Evolutionary conservation across 2,329 filamentous ascomycete species (phyloP), one percentile per base, ranked within the genome.

Genomic region (Phaeosphaeriaceae sp.): DNA sequence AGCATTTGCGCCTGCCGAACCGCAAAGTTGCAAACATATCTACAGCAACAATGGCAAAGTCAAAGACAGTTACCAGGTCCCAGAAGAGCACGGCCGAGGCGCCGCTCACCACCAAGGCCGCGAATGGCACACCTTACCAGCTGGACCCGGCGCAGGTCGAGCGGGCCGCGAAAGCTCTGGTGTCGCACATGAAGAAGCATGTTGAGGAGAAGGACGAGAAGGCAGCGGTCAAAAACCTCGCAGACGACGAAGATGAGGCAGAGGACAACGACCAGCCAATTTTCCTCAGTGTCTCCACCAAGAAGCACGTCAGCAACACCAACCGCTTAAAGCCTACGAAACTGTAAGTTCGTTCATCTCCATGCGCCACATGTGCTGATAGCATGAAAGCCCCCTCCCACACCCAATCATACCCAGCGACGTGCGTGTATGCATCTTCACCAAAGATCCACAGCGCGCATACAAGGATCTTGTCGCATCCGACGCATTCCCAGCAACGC

Each of bases 391-490:
- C 71, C 70, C 83, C 66, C 83, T 96, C 53, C 91, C 92, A 48
- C 89, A 96, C 79, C 84, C 91, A 10, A 85, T 96, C 62, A 89
- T 85, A 63, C 85, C 88, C 65, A 80, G 85, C 56, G 85, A 85
- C 55, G 81, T 88, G 56, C 90, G 88, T 68, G 84, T 97, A 78
- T 97, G 93, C 80, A 83, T 97, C 60, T 96, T 97, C 78, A 92
- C 90, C 55, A 91, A 92, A 68, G 88, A 89, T 66, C 88, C 88
- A 1, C 93, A 97, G 84, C 88, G 93, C 65, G 86, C 88, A 54
- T 96, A 95, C 85, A 98, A 98, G 83, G 90, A 98, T 78, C 85
- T 96, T 47, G 85, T 97, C 63, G 89, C 88, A 51, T 87, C 89
- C 54, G 86, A 89, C 44, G 85, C 87, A 40, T 85, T 82, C 71